Evolutionary conservation across 1,139 yeast genomes (phyloP).

Genomic region (Meyerozyma carpophila): DNA sequence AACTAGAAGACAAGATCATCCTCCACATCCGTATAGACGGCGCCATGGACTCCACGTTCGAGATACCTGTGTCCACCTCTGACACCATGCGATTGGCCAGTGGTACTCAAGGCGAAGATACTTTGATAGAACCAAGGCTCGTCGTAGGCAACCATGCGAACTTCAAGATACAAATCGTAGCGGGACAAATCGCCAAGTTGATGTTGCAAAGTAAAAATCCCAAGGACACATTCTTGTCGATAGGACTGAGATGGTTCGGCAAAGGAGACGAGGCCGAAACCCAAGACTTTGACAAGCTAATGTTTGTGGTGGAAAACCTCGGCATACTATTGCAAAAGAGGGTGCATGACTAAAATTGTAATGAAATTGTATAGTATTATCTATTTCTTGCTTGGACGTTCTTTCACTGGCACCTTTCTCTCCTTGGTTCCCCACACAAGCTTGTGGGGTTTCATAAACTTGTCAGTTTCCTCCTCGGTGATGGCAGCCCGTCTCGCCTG

Average conservation of each 20-base stretch:
- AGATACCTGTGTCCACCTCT: conserved; percentile 34
- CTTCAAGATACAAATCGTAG: conserved; percentile 36
- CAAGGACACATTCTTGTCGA: conserved; percentile 30
- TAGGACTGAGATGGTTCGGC: conserved; percentile 43
- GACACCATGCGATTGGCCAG: conserved; percentile 14
- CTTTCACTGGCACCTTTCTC: conserved; percentile 65
- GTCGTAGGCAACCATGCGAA: conserved; percentile 38
- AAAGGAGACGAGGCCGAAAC: conserved; percentile 26
- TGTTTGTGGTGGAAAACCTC: conserved; percentile 34
- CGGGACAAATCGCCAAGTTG: conserved; percentile 40
- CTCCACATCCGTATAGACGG: conserved; percentile 35
- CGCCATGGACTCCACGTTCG: conserved; percentile 37
- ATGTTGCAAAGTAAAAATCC: conserved; percentile 22
- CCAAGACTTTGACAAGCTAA: conserved; percentile 36
- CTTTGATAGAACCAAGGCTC: conserved; percentile 34
- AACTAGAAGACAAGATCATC: conserved; percentile 28
- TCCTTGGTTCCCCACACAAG: conserved; percentile 69
- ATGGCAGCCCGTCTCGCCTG: conserved; percentile 72
- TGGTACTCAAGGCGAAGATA: conserved; percentile 13
- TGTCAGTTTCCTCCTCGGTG: conserved; percentile 58
- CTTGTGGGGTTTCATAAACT: conserved; percentile 83
- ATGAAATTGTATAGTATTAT: not conserved
- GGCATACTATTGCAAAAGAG: conserved; percentile 15
- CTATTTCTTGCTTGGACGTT: conserved; percentile 33
- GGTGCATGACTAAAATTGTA: conserved; percentile 2